phyloP scores from a whole-genome alignment of 768 basidiomycete genomes.

The Lactarius akahatsu region DNA sequence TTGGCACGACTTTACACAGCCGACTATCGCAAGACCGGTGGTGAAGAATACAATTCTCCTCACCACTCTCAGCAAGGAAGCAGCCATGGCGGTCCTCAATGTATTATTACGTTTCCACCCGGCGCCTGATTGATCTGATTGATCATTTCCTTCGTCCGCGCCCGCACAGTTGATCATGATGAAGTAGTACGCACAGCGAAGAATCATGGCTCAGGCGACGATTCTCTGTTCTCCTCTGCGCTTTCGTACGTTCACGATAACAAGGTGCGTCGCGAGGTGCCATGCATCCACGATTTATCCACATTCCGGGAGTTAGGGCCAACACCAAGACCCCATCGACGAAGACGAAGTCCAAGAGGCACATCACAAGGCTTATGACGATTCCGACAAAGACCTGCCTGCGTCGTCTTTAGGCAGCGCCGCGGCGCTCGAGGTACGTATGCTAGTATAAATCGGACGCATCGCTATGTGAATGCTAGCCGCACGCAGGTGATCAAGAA shows the following conservation, averaged over 20 bases:
- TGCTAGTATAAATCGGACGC: background rate
- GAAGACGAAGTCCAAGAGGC: conserved; percentile 61
- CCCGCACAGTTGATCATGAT: conserved; percentile 56
- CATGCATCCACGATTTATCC: background rate
- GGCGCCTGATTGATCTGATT: conserved; percentile 20
- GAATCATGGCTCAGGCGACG: conserved; percentile 54
- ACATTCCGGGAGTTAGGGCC: conserved; percentile 37
- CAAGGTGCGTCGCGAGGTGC: conserved; percentile 40
- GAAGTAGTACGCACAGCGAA: conserved; percentile 59
- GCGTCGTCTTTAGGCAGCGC: conserved; percentile 71
- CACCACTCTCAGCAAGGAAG: conserved; percentile 39
- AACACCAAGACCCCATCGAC: conserved; percentile 61
- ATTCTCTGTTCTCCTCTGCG: conserved; percentile 56
- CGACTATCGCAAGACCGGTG: conserved; percentile 51
- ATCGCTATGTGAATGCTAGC: background rate
- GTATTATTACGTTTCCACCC: conserved; percentile 23
- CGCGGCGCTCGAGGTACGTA: conserved; percentile 66
- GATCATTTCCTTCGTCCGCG: conserved; percentile 3
- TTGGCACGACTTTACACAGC: conserved; percentile 20
- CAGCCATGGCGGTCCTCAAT: conserved; percentile 25
- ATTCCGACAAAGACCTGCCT: conserved; percentile 49
- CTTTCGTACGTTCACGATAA: conserved; percentile 52
- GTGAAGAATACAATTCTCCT: conserved; percentile 60
- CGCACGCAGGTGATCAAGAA: conserved; percentile 55
- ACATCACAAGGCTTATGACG: conserved; percentile 63